These are phyloP conservation scores for Talaromyces funiculosus DNA, from an alignment of 2,329 filamentous ascomycete species.

Conservation along the genomic window DNA sequence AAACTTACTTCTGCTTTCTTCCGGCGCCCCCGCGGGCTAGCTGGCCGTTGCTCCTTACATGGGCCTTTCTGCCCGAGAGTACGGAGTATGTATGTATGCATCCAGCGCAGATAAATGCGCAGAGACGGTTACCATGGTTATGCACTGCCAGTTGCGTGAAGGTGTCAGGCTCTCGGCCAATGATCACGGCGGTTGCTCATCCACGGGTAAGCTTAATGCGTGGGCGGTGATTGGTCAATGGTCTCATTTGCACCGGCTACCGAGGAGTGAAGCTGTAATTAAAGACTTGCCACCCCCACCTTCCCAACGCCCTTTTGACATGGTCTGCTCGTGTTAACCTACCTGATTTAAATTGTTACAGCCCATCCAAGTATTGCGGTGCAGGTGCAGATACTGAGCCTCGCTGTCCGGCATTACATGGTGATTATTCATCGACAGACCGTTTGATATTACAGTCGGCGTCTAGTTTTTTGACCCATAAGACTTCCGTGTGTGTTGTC, in stretches of 20 bases:
- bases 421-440: no score
- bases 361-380: no score
- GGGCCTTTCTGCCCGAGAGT: neutral
- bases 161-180: neutral
- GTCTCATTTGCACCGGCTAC: neutral
- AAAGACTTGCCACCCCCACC: neutral
- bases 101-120: no score
- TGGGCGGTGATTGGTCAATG: neutral
- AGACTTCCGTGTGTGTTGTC: no score
- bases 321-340: neutral
- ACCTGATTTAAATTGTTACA: neutral
- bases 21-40: neutral
- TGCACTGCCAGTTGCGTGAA: neutral
- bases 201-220: neutral
- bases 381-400: no score
- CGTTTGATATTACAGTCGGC: no score
- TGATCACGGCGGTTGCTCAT: neutral
- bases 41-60: neutral
- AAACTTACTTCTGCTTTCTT: neutral
- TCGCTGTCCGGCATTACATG: no score
- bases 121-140: neutral
- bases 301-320: neutral
- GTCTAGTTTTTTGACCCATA: no score
- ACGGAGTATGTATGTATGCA: neutral
- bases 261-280: neutral